Conservation (phyloP, 805 yeast species). For the Starmerella davenportii region DNA sequence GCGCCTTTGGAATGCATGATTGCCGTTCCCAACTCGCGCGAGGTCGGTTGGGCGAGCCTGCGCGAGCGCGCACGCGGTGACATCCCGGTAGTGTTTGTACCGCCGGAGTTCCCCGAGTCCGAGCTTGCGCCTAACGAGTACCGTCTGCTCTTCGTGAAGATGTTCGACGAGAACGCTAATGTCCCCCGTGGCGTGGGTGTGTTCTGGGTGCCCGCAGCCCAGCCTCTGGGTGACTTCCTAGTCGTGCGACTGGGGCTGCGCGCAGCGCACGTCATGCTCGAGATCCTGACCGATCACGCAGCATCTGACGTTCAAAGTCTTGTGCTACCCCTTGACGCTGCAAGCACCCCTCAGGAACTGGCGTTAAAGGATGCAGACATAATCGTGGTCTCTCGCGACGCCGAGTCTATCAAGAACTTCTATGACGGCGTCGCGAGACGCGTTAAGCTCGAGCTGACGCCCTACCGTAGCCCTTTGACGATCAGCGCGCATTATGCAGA, state of each 20-base stretch:
- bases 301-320: background rate
- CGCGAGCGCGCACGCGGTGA: background rate
- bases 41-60: background rate
- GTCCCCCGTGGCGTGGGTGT: background rate
- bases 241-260: background rate
- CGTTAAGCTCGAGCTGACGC: slow-evolving; percentile 12
- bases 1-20: background rate
- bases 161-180: slow-evolving; percentile 39
- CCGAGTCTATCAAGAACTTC: slow-evolving; percentile 12
- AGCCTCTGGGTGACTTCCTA: background rate
- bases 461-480: background rate
- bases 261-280: background rate
- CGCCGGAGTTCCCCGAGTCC: slow-evolving; percentile 6
- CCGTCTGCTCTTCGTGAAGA: slow-evolving; percentile 13
- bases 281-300: background rate
- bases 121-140: background rate
- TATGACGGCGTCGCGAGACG: slow-evolving; percentile 23
- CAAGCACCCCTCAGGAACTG: background rate
- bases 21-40: background rate
- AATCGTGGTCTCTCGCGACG: background rate
- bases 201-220: slow-evolving; percentile 1
- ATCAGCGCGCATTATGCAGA: background rate
- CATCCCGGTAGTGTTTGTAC: slow-evolving; percentile 12
- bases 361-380: background rate
- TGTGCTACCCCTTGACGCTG: background rate